These are phyloP conservation scores for Aureobasidium pullulans DNA, from an alignment of 2,329 filamentous ascomycete genomes.

Conservation along the genomic window DNA sequence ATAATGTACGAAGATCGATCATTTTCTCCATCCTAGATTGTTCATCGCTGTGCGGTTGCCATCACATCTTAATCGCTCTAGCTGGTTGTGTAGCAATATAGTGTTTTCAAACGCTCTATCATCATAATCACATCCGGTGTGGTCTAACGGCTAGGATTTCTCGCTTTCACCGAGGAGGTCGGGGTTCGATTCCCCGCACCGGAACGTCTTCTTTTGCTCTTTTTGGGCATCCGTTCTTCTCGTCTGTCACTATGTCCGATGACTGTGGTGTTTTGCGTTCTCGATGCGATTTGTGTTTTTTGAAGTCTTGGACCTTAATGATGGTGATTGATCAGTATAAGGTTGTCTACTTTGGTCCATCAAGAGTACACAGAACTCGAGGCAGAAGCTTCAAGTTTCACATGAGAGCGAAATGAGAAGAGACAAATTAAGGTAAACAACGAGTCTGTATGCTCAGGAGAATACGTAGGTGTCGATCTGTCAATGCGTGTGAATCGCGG, in stretches of 20 bases:
- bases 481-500: background rate
- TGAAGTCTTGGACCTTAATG: no score
- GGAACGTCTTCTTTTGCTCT: constrained; percentile 6
- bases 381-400: background rate
- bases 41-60: no score
- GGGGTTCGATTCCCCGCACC: constrained; percentile 20
- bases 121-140: constrained; percentile 13
- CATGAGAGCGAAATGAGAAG: background rate
- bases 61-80: background rate
- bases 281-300: background rate
- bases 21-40: no score
- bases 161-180: constrained; percentile 20
- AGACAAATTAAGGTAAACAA: background rate
- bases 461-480: constrained; percentile 1
- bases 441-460: background rate
- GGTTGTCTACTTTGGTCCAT: no score
- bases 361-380: no score
- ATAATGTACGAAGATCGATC: no score
- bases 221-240: no score
- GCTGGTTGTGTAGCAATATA: background rate
- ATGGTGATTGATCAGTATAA: no score
- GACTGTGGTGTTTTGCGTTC: background rate
- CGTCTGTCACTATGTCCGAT: no score
- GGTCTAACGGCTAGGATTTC: constrained; percentile 20
- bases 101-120: background rate